A percentile compares a stretch with the other conserved stretches of the same genome.
Evolutionary conservation across 805 yeast genomes (phyloP).

Genomic region (Starmerella kuoi): DNA sequence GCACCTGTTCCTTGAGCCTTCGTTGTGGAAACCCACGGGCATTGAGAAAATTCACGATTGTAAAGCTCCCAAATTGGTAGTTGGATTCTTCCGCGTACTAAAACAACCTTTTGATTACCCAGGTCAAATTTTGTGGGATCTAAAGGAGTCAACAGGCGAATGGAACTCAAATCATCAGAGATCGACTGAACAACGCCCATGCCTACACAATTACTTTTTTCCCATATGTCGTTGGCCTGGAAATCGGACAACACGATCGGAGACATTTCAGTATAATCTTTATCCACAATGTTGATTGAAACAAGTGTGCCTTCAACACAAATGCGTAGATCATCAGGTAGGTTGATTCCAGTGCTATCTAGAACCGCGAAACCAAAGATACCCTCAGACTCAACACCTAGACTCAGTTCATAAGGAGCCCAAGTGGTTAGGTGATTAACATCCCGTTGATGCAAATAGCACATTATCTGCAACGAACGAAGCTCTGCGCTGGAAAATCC

Average conservation of each 20-base stretch:
- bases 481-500: constrained; percentile 22
- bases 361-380: constrained; percentile 17
- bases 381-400: constrained; percentile 16
- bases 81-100: constrained; percentile 29
- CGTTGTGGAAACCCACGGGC: constrained; percentile 36
- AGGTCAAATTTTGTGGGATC: constrained; percentile 19
- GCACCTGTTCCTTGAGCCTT: constrained; percentile 33
- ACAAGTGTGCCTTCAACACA: constrained; percentile 30
- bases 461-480: constrained; percentile 22
- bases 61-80: constrained; percentile 48
- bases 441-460: constrained; percentile 24
- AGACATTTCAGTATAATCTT: neutral
- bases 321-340: constrained; percentile 20
- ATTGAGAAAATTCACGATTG: constrained; percentile 24
- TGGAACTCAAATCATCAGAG: constrained; percentile 21
- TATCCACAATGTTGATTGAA: constrained; percentile 18
- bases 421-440: constrained; percentile 28
- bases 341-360: constrained; percentile 23
- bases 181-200: constrained; percentile 55
- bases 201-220: constrained; percentile 33
- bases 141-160: constrained; percentile 46
- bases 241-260: constrained; percentile 4
- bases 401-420: constrained; percentile 26
- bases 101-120: constrained; percentile 1
- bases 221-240: constrained; percentile 8